Evolutionary conservation across 805 yeast species (phyloP), one percentile per base, ranked within the genome.

Genomic region (Monosporozyma solicola): DNA sequence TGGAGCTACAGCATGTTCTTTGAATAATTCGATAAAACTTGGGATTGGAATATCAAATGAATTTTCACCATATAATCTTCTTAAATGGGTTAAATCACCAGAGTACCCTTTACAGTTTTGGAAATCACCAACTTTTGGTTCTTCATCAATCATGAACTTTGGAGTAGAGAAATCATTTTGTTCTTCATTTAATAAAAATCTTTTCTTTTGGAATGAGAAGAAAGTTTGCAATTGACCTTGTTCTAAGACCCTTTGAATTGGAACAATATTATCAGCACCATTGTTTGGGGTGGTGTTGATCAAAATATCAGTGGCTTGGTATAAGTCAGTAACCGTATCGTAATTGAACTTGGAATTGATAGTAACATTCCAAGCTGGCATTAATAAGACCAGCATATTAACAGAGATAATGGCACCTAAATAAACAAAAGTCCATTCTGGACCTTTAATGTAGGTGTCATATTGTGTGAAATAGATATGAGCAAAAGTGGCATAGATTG

Each of bases 1-100:
- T 11, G 99, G 99, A 13, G 99, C 98, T 41, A 94, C 91, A 10
- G 98, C 98, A 68, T 94, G 99, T 71, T 94, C 98, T 65, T 88
- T 85, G 75, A 94, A 94, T 62, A 94, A 76, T 69, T 92, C 98
- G 53, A 79, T 57, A 62, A 94, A 92, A 0, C 96, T 80, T 50
- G 99, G 99, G 52, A 94, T 79, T 32, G 99, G 99, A 59, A 94
- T 92, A 65, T 94, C 99, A 66, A 94, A 94, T 59, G 79, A 79
- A 73, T 94, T 94, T 59, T 76, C 76, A 51, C 99, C 99, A 66
- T 84, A 94, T 54, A 80, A 72, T 63, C 90, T 80, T 52, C 64
- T 71, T 3, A 69, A 57, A 51, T 69, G 68, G n/a, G 74, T 63
- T 59, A 82, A 67, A 63, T 80, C 80, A 35, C 84, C 84, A 15